Evolutionary conservation across 148 eudicot species (phyloP).

Genomic region (Polygonum aviculare): DNA sequence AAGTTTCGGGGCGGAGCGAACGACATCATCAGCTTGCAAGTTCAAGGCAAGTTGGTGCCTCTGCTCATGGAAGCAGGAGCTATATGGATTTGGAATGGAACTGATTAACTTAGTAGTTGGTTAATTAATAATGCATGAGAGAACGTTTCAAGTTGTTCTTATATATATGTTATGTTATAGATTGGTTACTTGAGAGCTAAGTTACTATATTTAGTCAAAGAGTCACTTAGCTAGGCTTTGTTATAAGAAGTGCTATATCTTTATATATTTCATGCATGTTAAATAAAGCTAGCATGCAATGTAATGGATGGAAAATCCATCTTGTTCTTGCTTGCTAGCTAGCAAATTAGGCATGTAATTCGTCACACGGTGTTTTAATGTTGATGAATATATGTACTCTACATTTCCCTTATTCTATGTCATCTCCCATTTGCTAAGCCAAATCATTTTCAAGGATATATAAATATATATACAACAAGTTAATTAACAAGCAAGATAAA

Average conservation of each 20-base stretch:
- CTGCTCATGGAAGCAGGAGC: conserved; percentile 3
- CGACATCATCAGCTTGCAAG: conserved; percentile 2
- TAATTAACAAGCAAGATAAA: neutral
- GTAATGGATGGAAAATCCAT: neutral
- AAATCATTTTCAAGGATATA: neutral
- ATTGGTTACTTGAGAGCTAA: no score
- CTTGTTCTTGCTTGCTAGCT: neutral
- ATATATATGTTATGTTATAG: neutral
- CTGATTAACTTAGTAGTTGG: neutral
- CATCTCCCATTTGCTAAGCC: neutral
- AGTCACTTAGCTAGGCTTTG: neutral
- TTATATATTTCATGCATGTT: neutral
- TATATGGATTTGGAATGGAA: neutral
- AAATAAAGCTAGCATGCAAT: neutral
- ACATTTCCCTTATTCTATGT: neutral
- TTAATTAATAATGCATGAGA: neutral
- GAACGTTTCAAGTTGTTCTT: neutral
- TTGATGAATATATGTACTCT: neutral
- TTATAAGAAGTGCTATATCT: no score
- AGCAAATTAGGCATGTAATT: neutral
- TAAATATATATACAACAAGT: neutral
- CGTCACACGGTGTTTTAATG: neutral
- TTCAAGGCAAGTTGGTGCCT: neutral
- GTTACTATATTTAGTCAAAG: neutral
- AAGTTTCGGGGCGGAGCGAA: neutral